Evolutionary conservation across 805 yeast genomes (phyloP), one percentile per base, ranked within the genome.

Genomic region (Saturnispora diversa): DNA sequence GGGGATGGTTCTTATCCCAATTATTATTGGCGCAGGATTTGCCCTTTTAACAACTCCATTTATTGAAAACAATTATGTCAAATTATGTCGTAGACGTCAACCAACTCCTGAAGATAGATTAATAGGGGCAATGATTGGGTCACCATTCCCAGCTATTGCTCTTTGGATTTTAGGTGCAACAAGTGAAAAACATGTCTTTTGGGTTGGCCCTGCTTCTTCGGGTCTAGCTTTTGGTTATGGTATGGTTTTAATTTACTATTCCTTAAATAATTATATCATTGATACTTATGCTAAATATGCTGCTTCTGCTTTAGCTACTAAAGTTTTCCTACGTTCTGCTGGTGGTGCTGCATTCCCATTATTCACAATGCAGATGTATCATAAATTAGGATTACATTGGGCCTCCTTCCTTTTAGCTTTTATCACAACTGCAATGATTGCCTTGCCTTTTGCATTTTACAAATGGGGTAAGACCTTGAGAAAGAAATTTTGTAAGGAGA

Each of bases 1-100:
- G 50, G 96, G 96, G 26, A 65, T 87, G 51, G 84, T 88, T 94
- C 72, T 84, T 51, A 81, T 87, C 53, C 95, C 96, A 19, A 87
- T 87, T 53, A 64, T 87, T 48, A 84, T 87, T 44, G 97, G 97
- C 48, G 95, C 95, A 1, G 60, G 66, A 12, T 60, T 77, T 31
- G 94, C 95, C 0, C 65, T 87, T 26, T 50, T 65, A 6, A 75
- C 84, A n/a, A 86, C 96, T 3, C 86, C 88, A 19, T 51, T 74
- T 28, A 60, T 86, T 47, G 97, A 87, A 59, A 70, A 63, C 47
- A 55, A 62, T 44, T 87, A 86, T 58, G 59, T 69, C 39, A 60
- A 62, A 27, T 51, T 79, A 56, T 60, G 74, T 37, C 64, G 70
- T 45, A 62, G 58, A 44, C 70, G 88, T 61, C 65, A 58, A 20